phyloP scores from a whole-genome alignment of 805 yeast genomes.

The Myxozyma lipomycoides region DNA sequence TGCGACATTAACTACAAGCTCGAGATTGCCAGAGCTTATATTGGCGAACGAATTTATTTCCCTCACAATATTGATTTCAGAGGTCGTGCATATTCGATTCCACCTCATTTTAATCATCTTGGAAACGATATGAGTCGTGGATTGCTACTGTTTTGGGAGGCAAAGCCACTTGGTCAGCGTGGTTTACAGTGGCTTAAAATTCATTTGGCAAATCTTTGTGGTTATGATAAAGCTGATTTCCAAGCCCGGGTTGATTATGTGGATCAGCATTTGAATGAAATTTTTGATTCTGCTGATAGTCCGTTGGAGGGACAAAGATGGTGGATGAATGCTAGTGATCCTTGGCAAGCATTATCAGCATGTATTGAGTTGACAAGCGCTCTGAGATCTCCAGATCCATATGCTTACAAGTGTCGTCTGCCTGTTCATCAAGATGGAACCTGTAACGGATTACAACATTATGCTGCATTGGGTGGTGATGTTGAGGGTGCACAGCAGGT shows the following conservation, averaged over 20 bases:
- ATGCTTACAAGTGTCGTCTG: slow-evolving; percentile 46
- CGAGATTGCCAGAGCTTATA: slow-evolving; percentile 90
- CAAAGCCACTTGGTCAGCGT: slow-evolving; percentile 47
- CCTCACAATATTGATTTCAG: slow-evolving; percentile 64
- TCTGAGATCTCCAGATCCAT: slow-evolving; percentile 47
- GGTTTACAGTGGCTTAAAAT: slow-evolving; percentile 61
- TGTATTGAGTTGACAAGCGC: slow-evolving; percentile 55
- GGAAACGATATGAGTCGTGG: slow-evolving; percentile 61
- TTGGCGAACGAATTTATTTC: slow-evolving; percentile 57
- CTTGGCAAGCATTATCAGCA: slow-evolving; percentile 59
- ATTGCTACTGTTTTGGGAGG: slow-evolving; percentile 57
- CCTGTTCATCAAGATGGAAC: slow-evolving; percentile 68
- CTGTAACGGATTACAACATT: slow-evolving; percentile 65
- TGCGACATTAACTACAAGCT: slow-evolving; percentile 91
- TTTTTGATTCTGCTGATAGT: slow-evolving; percentile 46
- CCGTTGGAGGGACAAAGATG: slow-evolving; percentile 48
- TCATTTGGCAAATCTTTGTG: slow-evolving; percentile 58
- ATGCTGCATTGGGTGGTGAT: slow-evolving; percentile 70
- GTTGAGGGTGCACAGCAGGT: slow-evolving; percentile 61
- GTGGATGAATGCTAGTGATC: slow-evolving; percentile 59
- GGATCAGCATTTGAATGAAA: slow-evolving; percentile 45
- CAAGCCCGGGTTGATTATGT: slow-evolving; percentile 49
- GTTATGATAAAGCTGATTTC: slow-evolving; percentile 53
- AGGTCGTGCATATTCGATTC: slow-evolving; percentile 62
- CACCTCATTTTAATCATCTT: slow-evolving; percentile 60